Evolutionary conservation across 169 alveolate species (phyloP), one percentile per base, ranked within the genome.

Genomic region (Plasmodium billcollinsi): DNA sequence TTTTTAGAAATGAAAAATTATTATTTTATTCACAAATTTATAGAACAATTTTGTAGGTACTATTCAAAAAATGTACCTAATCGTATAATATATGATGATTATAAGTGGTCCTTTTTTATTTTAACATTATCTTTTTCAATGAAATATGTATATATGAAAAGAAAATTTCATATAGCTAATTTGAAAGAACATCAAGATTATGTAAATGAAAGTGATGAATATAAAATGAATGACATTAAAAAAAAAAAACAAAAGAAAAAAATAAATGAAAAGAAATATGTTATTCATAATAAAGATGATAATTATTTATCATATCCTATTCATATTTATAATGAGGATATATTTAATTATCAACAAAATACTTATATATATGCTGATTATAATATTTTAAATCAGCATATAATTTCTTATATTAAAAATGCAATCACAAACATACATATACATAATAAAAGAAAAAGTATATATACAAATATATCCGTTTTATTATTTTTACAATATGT

Each of bases 31-130:
- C 54, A 72, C 0, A 20, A 33, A 33, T 86, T 86, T 74, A 43
- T 86, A 3, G 47, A 86, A 52, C 92, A 86, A n/a, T 86, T 86
- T 72, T 70, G 43, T 18, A 26, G 14, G 18, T 59, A 86, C 62
- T 86, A 86, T 18, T 71, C 75, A 52, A 49, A 72, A 7, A 61
- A 86, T 11, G 21, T 18, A 56, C 1, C 47, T 39, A 39, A 39
- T 39, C 9, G 5, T 56, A 14, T 71, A 39, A 86, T 72, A 52
- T 39, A n/a, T 8, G 20, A 59, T 39, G 92, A 86, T 18, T 0
- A 61, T 20, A 71, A 86, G 9, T 61, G 88, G 67, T 33, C n/a
- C 21, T 72, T 47, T 73, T 86, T 86, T 74, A 52, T 86, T 20
- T 59, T 86, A 49, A 86, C 92, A 18, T n/a, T 86, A 63, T 58